Base-by-base conservation (phyloP, 148 eudicot species). In the Simmondsia chinensis region DNA sequence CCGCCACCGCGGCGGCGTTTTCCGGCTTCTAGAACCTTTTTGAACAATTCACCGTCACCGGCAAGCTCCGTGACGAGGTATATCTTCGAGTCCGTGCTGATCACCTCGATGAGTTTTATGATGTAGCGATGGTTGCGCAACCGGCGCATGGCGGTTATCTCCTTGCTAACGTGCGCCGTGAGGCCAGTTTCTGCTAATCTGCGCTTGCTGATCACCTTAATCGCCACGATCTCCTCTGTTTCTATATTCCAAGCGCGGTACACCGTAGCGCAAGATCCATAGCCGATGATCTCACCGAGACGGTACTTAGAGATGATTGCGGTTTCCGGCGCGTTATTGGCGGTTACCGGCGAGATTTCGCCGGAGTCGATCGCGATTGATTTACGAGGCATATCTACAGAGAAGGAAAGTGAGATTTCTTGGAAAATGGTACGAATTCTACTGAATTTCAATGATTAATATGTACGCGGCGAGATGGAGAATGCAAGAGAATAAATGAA, bases 11-110 rank as follows among this genome's bases (percentile, higher is more conserved):
- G 54, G 2, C 70, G 33, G 4, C 82, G 48, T 50, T 71, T 71
- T 0, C 69, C 66, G 42, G 74, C 82, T 2, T n/a, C n/a, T n/a
- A n/a, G n/a, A n/a, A n/a, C n/a, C n/a, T n/a, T n/a, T n/a, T n/a
- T n/a, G n/a, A n/a, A n/a, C n/a, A 87, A 54, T 56, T 87, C 94
- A 18, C 96, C 96, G 21, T 85, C 86, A 43, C 66, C 67, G 5
- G 85, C 96, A 19, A 60, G 76, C 20, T 87, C 96, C 18, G 84
- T 57, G 4, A 82, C 71, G 55, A 73, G 63, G 41, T 64, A 79
- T 17, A 80, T 66, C 20, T 66, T 75, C 1, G 57, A 54, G 30
- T 66, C 64, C 3, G 76, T 67, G 0, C 82, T 75, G 5, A 76
- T 14, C 26, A 87, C 87, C 59, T 87, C 94, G 32, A 46, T 36